phyloP scores from a whole-genome alignment of 2,329 filamentous ascomycete species.

The Fonsecaea erecta region DNA sequence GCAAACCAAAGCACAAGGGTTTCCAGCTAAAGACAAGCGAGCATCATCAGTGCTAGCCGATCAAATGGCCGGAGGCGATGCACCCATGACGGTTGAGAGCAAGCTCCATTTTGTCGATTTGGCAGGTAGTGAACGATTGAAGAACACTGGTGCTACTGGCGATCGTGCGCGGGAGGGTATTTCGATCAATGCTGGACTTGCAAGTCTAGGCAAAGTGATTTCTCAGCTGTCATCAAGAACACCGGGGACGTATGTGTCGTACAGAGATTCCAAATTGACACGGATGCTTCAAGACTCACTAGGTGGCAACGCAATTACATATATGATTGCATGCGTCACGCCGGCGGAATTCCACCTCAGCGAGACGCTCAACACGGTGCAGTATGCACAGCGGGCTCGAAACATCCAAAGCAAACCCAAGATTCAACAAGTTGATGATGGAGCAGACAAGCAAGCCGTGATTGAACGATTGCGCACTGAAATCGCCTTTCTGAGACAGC shows the following conservation, averaged over 20 bases:
- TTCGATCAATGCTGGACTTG: conserved; percentile 94
- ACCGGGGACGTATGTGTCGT: conserved; percentile 88
- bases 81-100: conserved; percentile 86
- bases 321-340: conserved; percentile 99
- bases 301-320: conserved; percentile 95
- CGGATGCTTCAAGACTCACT: conserved; percentile 94
- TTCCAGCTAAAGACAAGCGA: conserved; percentile 74
- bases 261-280: conserved; percentile 96
- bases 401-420: conserved; percentile 97
- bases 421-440: conserved; percentile 87
- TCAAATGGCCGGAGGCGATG: conserved; percentile 68
- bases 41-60: conserved; percentile 88
- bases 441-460: conserved; percentile 88
- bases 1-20: conserved; percentile 67
- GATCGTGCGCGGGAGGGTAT: conserved; percentile 95
- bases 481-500: conserved; percentile 89
- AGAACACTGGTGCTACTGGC: conserved; percentile 94
- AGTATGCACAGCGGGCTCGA: conserved; percentile 93
- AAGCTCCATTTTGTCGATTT: conserved; percentile 98
- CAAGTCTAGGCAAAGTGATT: conserved; percentile 95
- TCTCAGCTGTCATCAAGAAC: conserved; percentile 93
- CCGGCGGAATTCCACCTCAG: conserved; percentile 96
- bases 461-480: conserved; percentile 94
- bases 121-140: conserved; percentile 92
- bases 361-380: conserved; percentile 95